These are phyloP conservation scores for Seiridium cupressi DNA, from an alignment of 2,329 filamentous ascomycete species.

Conservation along the genomic window DNA sequence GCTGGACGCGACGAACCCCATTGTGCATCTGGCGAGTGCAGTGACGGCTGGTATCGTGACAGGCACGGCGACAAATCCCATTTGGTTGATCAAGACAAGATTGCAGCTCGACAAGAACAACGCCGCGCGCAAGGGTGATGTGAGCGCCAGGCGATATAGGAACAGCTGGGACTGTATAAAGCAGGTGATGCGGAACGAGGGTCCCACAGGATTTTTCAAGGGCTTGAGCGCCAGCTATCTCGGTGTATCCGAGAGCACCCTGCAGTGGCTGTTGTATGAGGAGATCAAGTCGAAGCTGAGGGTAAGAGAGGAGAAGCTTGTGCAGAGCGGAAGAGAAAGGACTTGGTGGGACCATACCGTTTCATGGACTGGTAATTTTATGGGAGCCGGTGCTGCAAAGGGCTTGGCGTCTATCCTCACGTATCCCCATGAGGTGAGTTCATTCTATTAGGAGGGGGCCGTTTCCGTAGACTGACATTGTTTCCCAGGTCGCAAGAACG, in stretches of 20 bases:
- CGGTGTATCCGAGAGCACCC: constrained; percentile 82
- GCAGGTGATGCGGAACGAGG: constrained; percentile 79
- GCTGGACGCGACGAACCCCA: constrained; percentile 64
- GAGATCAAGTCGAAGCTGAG: constrained; percentile 79
- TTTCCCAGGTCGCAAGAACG: constrained; percentile 69
- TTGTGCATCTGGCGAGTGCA: constrained; percentile 76
- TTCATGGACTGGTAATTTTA: constrained; percentile 75
- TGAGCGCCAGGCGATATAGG: constrained; percentile 67
- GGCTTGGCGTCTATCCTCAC: constrained; percentile 79
- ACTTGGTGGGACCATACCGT: constrained; percentile 73
- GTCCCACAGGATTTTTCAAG: constrained; percentile 79
- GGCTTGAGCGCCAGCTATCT: constrained; percentile 90
- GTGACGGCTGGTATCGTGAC: constrained; percentile 79
- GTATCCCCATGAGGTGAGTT: constrained; percentile 83
- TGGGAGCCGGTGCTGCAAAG: constrained; percentile 81
- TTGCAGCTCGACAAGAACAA: constrained; percentile 88
- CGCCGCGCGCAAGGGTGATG: constrained; percentile 56
- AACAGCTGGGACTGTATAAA: constrained; percentile 86
- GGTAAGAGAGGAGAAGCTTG: constrained; percentile 58
- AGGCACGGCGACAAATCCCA: constrained; percentile 89
- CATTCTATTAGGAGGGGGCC: not conserved
- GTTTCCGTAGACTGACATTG: not conserved
- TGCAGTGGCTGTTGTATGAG: constrained; percentile 95
- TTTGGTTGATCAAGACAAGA: constrained; percentile 94
- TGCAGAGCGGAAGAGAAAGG: constrained; percentile 58